Evolutionary conservation across 805 yeast genomes (phyloP).

Genomic region (Torulaspora maleeae): DNA sequence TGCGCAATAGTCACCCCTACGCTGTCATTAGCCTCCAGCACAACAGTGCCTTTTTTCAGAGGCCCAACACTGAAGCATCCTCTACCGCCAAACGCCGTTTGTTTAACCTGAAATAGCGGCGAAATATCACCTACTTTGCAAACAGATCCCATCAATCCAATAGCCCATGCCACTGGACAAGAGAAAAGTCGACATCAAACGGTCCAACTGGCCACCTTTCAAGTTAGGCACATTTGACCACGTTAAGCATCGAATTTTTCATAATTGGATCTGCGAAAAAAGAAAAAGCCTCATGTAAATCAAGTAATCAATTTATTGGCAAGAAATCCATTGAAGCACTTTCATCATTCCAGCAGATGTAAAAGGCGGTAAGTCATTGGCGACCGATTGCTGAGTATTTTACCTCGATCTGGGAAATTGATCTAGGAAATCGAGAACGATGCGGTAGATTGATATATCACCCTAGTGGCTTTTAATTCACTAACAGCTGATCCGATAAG

Average conservation of each 20-base stretch:
- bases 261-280: not conserved
- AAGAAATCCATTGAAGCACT: not conserved
- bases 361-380: not conserved
- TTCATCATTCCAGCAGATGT: no score
- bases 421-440: no score
- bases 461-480: no score
- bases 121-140: slow-evolving; percentile 4
- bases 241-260: not conserved
- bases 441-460: no score
- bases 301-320: not conserved
- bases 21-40: slow-evolving; percentile 41
- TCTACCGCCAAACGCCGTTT: slow-evolving; percentile 33
- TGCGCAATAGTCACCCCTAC: slow-evolving; percentile 45
- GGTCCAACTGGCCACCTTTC: not conserved
- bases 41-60: slow-evolving; percentile 41
- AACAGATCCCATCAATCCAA: not conserved
- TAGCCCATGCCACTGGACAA: not conserved
- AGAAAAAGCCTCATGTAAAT: not conserved
- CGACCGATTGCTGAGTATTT: not conserved
- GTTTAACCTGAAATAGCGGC: slow-evolving; percentile 13
- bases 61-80: slow-evolving; percentile 49
- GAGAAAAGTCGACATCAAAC: not conserved
- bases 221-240: not conserved
- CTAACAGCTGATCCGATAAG: no score
- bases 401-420: no score